These are phyloP conservation scores for Xanthoconium stramineum DNA, from an alignment of 768 basidiomycete genomes.

Conservation along the genomic window DNA sequence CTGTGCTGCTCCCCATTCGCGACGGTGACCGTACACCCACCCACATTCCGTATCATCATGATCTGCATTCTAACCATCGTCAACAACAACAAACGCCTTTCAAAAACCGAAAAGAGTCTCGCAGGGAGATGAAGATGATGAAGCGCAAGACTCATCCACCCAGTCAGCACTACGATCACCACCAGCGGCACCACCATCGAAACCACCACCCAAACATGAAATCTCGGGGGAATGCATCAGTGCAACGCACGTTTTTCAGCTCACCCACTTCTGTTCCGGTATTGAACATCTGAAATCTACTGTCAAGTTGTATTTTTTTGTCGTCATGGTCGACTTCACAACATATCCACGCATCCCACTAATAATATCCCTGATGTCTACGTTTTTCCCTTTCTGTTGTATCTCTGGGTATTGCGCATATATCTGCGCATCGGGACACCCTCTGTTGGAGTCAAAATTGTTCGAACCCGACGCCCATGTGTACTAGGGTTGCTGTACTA, in stretches of 20 bases:
- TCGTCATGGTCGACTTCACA: constrained; percentile 1
- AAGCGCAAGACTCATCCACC: constrained; percentile 56
- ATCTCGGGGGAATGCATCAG: constrained; percentile 49
- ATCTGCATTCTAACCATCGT: constrained; percentile 36
- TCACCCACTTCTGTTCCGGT: constrained; percentile 29
- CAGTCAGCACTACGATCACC: constrained; percentile 37
- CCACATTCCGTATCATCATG: constrained; percentile 31
- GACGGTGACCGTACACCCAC: constrained; percentile 60
- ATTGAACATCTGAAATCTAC: constrained; percentile 25
- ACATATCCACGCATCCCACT: constrained; percentile 9
- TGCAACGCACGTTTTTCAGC: constrained; percentile 48
- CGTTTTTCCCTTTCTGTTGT: constrained; percentile 9
- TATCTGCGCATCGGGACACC: constrained; percentile 21
- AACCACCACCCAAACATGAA: constrained; percentile 67
- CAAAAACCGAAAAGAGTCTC: constrained; percentile 62
- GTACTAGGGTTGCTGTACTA: constrained; percentile 6
- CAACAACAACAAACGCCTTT: constrained; percentile 35
- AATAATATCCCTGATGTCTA: constrained; percentile 10
- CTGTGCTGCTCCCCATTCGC: constrained; percentile 48
- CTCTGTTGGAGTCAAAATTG: constrained; percentile 6
- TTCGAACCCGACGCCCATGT: background rate
- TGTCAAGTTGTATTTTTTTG: constrained; percentile 21
- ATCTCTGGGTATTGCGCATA: constrained; percentile 21
- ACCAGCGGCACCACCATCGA: constrained; percentile 48
- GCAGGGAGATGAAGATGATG: constrained; percentile 64